These are phyloP conservation scores for Wilhelminamyces savonicus DNA, from an alignment of 805 yeast species.

Conservation along the genomic window DNA sequence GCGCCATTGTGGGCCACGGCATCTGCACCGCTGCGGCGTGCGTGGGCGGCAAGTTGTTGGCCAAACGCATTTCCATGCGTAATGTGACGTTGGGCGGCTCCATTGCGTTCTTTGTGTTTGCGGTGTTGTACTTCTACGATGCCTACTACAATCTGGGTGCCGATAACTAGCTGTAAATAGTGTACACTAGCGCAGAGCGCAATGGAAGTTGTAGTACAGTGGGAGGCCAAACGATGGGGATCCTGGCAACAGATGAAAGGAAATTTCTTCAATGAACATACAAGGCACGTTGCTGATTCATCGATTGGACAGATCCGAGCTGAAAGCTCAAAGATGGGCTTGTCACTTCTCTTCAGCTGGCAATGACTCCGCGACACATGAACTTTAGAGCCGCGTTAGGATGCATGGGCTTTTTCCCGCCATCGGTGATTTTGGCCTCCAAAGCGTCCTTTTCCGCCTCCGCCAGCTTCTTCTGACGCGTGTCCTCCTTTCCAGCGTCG, in stretches of 20 bases:
- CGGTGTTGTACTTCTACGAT: conserved; percentile 72
- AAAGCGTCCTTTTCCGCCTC: conserved; percentile 15
- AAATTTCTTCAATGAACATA: no score
- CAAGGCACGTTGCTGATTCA: no score
- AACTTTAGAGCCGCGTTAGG: conserved; percentile 33
- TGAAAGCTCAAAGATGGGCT: neutral
- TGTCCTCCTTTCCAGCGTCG: conserved; percentile 25
- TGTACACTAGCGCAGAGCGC: neutral
- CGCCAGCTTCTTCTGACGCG: conserved; percentile 11
- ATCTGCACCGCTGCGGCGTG: conserved; percentile 89
- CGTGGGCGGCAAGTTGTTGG: conserved; percentile 84
- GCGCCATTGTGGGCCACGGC: conserved; percentile 87
- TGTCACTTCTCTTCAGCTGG: neutral
- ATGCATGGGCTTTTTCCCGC: conserved; percentile 20
- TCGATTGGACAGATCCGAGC: no score
- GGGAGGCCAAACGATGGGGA: neutral
- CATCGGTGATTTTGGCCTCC: conserved; percentile 18
- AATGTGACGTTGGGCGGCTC: conserved; percentile 92
- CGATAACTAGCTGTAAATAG: no score
- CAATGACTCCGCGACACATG: conserved; percentile 29
- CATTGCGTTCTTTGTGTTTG: conserved; percentile 74
- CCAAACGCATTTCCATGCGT: conserved; percentile 85
- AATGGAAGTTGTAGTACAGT: neutral
- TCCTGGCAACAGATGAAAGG: neutral
- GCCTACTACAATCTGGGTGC: conserved; percentile 38